Evolutionary conservation across 169 alveolate species (phyloP).

Genomic region (Plasmodium relictum): DNA sequence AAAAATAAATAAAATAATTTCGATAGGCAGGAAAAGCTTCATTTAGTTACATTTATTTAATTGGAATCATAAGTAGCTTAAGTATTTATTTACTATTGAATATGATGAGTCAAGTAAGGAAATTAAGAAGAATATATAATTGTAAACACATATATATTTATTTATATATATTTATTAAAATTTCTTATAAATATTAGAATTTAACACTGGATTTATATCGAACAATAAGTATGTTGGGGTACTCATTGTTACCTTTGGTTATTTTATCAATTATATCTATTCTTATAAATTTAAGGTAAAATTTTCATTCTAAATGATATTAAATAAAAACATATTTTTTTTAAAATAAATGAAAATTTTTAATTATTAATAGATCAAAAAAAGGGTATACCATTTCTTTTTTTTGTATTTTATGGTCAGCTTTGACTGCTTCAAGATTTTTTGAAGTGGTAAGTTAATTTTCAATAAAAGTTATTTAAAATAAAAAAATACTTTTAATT

Average conservation of each 20-base stretch:
- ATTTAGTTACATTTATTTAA: conserved; percentile 87
- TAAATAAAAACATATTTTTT: background rate
- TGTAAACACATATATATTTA: conserved; percentile 1
- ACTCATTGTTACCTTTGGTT: conserved; percentile 88
- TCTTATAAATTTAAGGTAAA: conserved; percentile 80
- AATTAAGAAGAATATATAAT: background rate
- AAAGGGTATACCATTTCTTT: conserved; percentile 80
- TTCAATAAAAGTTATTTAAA: background rate
- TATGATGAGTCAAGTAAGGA: conserved; percentile 80
- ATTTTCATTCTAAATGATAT: background rate
- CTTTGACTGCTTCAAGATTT: conserved; percentile 90
- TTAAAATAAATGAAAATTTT: background rate
- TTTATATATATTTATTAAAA: background rate
- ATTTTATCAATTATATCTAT: conserved; percentile 86
- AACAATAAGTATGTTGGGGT: conserved; percentile 90
- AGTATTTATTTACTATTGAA: conserved; percentile 81
- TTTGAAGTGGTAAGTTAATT: conserved; percentile 82
- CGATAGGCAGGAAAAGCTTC: conserved; percentile 77
- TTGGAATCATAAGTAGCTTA: conserved; percentile 84
- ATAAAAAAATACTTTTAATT: too few relatives aligned
- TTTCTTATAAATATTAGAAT: conserved; percentile 10
- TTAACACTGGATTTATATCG: conserved; percentile 84
- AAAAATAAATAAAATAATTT: background rate
- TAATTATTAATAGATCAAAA: conserved; percentile 37
- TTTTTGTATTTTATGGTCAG: conserved; percentile 84